Base-by-base conservation (phyloP, 441 rosid species). In the Croton setiger region DNA sequence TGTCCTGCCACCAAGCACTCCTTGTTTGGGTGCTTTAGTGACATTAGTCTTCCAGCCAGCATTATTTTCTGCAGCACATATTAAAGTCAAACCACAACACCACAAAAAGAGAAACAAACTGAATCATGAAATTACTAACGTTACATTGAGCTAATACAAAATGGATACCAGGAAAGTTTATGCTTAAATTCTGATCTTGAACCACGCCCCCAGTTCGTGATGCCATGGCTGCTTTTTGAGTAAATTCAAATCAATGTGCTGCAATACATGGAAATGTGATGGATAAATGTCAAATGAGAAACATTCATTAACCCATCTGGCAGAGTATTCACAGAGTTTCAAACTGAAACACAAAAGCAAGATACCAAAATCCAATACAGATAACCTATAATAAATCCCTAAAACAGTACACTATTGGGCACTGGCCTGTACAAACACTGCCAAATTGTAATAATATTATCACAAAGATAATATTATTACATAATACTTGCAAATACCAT, bases 1-100 rank as follows among this genome's bases (percentile, higher is more conserved):
- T 63, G 75, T 85, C 78, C 94, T 83, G 67, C 88, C 84, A 23
- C 79, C 80, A 39, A 76, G 52, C 66, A 70, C 78, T 55, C 81
- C 81, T 72, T 80, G 85, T 75, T 71, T 82, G 12, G 67, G 80
- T 33, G 68, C 79, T 70, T 83, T 88, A 18, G 77, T 67, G 54
- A 61, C 74, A 60, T 75, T 79, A 15, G 67, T 70, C 58, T 81
- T 84, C 53, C 80, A 76, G 48, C 72, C 74, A 59, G 53, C 60
- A 64, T 83, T 74, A 52, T 55, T 64, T 45, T 82, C 81, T 76
- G 76, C 49, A 54, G 17, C 7, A 73, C 35, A 74, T 31, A 56
- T 69, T 13, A 47, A 39, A 43, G n/a, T 52, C 3, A 61, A 57
- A 65, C 14, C 56, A n/a, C n/a, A 59, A 13, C n/a, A 36, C 52